These are phyloP conservation scores for Hypomontagnella submonticulosa DNA, from an alignment of 495 filamentous ascomycete genomes.

Conservation along the genomic window DNA sequence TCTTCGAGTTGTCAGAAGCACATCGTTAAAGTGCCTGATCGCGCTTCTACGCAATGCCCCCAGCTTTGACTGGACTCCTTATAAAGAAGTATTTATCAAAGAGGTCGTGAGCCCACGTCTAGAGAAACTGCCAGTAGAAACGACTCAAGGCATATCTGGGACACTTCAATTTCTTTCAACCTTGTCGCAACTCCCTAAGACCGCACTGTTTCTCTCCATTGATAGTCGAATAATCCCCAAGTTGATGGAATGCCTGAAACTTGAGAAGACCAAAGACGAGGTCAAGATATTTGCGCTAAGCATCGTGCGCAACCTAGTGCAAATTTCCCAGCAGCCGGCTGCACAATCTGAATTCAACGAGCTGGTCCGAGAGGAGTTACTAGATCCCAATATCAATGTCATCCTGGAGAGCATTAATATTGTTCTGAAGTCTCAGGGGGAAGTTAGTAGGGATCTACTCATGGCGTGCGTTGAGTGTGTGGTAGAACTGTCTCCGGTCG, in stretches of 20 bases:
- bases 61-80: constrained; percentile 74
- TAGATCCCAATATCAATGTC: constrained; percentile 74
- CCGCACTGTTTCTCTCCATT: constrained; percentile 73
- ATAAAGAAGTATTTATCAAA: constrained; percentile 73
- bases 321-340: constrained; percentile 63
- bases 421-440: constrained; percentile 67
- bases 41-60: constrained; percentile 76
- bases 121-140: constrained; percentile 84
- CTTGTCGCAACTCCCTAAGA: constrained; percentile 76
- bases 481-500: constrained; percentile 77
- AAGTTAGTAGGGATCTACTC: constrained; percentile 74
- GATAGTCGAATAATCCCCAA: constrained; percentile 72
- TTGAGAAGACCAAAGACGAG: constrained; percentile 83
- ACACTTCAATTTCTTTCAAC: constrained; percentile 81
- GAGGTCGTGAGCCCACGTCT: constrained; percentile 81
- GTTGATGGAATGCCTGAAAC: constrained; percentile 75
- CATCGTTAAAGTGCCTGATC: constrained; percentile 80
- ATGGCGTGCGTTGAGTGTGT: constrained; percentile 81
- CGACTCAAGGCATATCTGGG: constrained; percentile 86
- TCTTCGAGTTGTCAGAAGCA: constrained; percentile 75
- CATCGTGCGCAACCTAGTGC: constrained; percentile 73
- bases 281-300: constrained; percentile 86
- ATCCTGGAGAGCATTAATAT: constrained; percentile 73
- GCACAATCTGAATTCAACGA: constrained; percentile 65
- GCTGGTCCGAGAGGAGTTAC: constrained; percentile 68